These are phyloP conservation scores for Diaporthe sp. DNA, from an alignment of 2,329 filamentous ascomycete genomes.

Conservation along the genomic window DNA sequence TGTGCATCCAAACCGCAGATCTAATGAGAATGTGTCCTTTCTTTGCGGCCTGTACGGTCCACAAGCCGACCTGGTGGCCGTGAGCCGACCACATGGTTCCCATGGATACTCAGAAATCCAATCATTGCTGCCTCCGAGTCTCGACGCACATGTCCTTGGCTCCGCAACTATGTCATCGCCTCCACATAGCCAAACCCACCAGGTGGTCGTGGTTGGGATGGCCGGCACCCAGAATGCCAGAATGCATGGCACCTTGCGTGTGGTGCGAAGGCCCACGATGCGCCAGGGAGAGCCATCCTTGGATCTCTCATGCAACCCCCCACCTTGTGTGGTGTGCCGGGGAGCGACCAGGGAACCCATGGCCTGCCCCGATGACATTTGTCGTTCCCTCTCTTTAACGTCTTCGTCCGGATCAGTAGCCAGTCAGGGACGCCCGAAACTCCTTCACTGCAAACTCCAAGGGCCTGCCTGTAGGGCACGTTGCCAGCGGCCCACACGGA, in stretches of 20 bases:
- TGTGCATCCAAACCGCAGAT: conserved; percentile 36
- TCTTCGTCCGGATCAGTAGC: not conserved
- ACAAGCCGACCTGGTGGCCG: conserved; percentile 29
- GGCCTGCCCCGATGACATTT: conserved; percentile 1
- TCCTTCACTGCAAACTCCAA: not conserved
- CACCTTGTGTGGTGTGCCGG: not conserved
- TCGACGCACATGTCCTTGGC: conserved; percentile 23
- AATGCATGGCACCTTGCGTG: conserved; percentile 26
- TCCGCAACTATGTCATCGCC: conserved; percentile 39
- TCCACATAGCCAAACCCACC: conserved; percentile 26
- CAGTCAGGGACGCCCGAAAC: not conserved
- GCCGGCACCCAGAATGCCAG: conserved; percentile 13
- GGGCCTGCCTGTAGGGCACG: conserved; percentile 10
- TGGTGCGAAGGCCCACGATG: conserved; percentile 25
- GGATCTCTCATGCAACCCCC: conserved; percentile 27
- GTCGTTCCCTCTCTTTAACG: not conserved
- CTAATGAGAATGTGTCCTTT: conserved; percentile 29
- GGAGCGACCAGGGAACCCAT: conserved; percentile 24
- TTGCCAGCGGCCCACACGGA: conserved; percentile 4
- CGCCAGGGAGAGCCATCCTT: conserved; percentile 5
- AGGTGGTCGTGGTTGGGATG: conserved; percentile 26
- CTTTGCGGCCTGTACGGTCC: conserved; percentile 17
- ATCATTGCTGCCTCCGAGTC: conserved; percentile 18
- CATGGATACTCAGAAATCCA: conserved; percentile 30
- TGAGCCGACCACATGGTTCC: conserved; percentile 40